These are phyloP conservation scores for Neodidymelliopsis sp. DNA, from an alignment of 2,329 filamentous ascomycete species.

Conservation along the genomic window DNA sequence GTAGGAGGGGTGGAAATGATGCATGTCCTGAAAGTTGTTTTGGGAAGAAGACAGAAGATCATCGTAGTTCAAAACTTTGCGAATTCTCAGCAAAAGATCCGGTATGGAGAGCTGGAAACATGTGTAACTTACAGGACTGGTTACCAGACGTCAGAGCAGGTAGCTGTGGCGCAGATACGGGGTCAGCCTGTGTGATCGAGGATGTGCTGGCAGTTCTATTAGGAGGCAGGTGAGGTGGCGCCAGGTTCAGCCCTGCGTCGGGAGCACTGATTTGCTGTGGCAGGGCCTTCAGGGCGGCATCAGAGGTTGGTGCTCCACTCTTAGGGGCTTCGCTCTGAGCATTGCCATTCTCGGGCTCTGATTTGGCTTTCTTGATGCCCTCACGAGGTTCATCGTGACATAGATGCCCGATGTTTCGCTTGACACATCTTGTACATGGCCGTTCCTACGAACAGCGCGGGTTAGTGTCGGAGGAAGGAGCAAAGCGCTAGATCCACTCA, in stretches of 20 bases:
- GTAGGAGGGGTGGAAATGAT: slow-evolving; percentile 90
- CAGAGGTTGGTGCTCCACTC: slow-evolving; percentile 40
- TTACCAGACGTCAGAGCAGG: slow-evolving; percentile 68
- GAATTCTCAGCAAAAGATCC: slow-evolving; percentile 35
- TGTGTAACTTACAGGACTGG: slow-evolving; percentile 74
- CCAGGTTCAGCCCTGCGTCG: slow-evolving; percentile 51
- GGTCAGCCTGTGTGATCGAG: slow-evolving; percentile 75
- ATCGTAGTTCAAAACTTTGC: slow-evolving; percentile 79
- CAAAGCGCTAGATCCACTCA: slow-evolving; percentile 36
- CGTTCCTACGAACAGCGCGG: slow-evolving; percentile 71
- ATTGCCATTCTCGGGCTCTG: slow-evolving; percentile 50
- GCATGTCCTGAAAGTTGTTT: slow-evolving; percentile 92
- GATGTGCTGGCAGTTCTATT: slow-evolving; percentile 53
- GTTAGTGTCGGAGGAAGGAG: slow-evolving; percentile 43
- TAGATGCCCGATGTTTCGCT: slow-evolving; percentile 96
- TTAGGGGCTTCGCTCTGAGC: slow-evolving; percentile 41
- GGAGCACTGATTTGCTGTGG: slow-evolving; percentile 39
- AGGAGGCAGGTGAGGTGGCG: slow-evolving; percentile 44
- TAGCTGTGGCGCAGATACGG: slow-evolving; percentile 71
- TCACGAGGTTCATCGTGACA: slow-evolving; percentile 98
- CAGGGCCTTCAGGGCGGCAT: slow-evolving; percentile 35
- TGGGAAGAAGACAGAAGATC: slow-evolving; percentile 77
- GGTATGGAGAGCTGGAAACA: slow-evolving; percentile 30
- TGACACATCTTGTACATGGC: slow-evolving; percentile 96
- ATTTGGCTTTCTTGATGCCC: slow-evolving; percentile 77